Conservation (phyloP, 2,329 filamentous ascomycete species). For the Hypoxylon sp. region DNA sequence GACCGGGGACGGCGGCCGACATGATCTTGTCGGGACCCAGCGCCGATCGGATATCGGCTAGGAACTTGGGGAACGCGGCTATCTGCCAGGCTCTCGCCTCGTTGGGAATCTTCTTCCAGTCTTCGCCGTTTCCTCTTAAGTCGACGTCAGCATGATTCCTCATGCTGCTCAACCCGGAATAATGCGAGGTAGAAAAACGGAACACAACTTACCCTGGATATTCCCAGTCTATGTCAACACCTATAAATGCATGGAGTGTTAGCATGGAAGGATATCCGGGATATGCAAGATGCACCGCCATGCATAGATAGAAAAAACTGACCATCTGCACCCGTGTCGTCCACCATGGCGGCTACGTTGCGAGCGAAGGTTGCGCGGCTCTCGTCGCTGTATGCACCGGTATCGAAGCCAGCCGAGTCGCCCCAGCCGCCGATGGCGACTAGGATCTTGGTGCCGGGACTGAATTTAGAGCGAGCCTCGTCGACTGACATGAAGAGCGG, state of each 20-base stretch:
- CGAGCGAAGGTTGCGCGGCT: slow-evolving; percentile 65
- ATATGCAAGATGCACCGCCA: background rate
- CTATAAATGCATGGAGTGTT: slow-evolving; percentile 16
- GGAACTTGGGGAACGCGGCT: slow-evolving; percentile 69
- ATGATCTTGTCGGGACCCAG: slow-evolving; percentile 70
- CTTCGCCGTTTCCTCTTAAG: slow-evolving; percentile 72
- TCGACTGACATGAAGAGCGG: slow-evolving; percentile 64
- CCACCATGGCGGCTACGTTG: slow-evolving; percentile 67
- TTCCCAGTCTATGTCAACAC: slow-evolving; percentile 76
- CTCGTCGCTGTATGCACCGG: slow-evolving; percentile 60
- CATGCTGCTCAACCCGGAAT: background rate
- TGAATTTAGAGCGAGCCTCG: slow-evolving; percentile 64
- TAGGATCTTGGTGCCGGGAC: slow-evolving; percentile 67
- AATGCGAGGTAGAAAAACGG: background rate
- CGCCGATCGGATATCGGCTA: slow-evolving; percentile 67
- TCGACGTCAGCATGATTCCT: slow-evolving; percentile 25
- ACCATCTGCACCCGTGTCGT: slow-evolving; percentile 69
- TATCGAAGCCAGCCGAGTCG: slow-evolving; percentile 67
- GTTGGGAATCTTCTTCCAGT: slow-evolving; percentile 74
- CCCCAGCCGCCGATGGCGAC: slow-evolving; percentile 76
- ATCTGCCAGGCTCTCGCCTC: slow-evolving; percentile 69
- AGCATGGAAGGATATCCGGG: slow-evolving; percentile 26
- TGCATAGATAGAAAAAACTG: slow-evolving; percentile 14
- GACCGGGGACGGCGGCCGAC: slow-evolving; percentile 75
- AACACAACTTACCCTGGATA: slow-evolving; percentile 52